phyloP scores from a whole-genome alignment of 257 asterid species.

The Nicotiana tomentosiformis region DNA sequence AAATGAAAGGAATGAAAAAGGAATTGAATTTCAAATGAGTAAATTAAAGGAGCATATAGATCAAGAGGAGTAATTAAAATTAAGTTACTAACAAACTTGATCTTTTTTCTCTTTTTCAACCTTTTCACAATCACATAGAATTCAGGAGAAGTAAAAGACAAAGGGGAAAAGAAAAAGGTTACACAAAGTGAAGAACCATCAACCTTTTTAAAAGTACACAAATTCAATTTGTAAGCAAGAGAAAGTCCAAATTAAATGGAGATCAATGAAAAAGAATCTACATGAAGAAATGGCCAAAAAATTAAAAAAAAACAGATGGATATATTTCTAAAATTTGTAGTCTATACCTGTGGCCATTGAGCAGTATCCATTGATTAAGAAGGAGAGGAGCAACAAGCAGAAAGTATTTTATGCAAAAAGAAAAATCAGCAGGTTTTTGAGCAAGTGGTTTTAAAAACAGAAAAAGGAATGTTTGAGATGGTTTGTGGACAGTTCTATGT shows the following conservation, averaged over 20 bases:
- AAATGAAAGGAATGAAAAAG: background rate
- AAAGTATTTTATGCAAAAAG: constrained; percentile 5
- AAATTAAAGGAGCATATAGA: background rate
- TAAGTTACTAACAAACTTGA: background rate
- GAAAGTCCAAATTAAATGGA: background rate
- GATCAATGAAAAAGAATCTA: background rate
- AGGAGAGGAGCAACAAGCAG: background rate
- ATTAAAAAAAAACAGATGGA: background rate
- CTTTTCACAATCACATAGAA: constrained; percentile 14
- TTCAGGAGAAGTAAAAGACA: background rate
- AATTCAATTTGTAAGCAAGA: background rate
- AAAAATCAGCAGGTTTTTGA: constrained; percentile 24
- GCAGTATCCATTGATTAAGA: constrained; percentile 57
- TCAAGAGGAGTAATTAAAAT: constrained; percentile 13
- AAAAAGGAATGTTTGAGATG: constrained; percentile 44
- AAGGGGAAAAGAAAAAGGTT: background rate
- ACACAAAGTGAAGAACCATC: background rate
- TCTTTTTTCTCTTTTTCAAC: constrained; percentile 16
- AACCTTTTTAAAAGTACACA: background rate
- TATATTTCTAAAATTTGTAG: constrained; percentile 5
- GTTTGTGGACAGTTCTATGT: constrained; percentile 34
- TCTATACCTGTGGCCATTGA: constrained; percentile 80
- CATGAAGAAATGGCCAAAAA: background rate
- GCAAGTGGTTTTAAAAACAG: constrained; percentile 43
- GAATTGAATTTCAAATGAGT: background rate